Conservation (phyloP, 2,329 filamentous ascomycete genomes). For the Gremmenia infestans region DNA sequence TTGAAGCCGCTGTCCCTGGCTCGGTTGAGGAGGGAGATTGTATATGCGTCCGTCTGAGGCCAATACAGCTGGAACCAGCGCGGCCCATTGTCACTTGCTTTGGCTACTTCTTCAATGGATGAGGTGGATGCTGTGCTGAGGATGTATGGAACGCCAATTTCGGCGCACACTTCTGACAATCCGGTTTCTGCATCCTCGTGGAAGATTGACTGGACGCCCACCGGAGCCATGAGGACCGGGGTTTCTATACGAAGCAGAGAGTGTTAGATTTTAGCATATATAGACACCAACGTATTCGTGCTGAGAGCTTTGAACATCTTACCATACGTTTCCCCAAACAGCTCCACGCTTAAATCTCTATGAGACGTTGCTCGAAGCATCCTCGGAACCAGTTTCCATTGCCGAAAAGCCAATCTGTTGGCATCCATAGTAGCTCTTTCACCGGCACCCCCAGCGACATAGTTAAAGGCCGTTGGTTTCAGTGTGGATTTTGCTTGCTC, state of each 20-base stretch:
- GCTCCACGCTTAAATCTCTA: slow-evolving; percentile 45
- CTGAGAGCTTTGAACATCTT: slow-evolving; percentile 1
- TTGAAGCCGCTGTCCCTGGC: slow-evolving; percentile 58
- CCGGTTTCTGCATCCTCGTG: slow-evolving; percentile 62
- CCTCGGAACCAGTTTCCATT: slow-evolving; percentile 56
- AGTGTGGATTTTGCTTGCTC: slow-evolving; percentile 47
- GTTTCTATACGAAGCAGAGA: slow-evolving; percentile 7
- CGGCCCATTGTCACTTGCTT: slow-evolving; percentile 50
- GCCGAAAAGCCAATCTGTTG: slow-evolving; percentile 61
- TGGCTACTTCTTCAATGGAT: slow-evolving; percentile 62
- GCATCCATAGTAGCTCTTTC: slow-evolving; percentile 56
- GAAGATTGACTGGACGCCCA: slow-evolving; percentile 65
- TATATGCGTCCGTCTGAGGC: slow-evolving; percentile 62
- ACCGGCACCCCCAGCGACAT: slow-evolving; percentile 58
- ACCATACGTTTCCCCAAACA: slow-evolving; percentile 49
- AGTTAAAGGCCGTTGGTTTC: slow-evolving; percentile 47
- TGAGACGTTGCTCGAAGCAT: slow-evolving; percentile 53
- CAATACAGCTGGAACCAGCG: slow-evolving; percentile 76
- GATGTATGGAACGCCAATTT: slow-evolving; percentile 59
- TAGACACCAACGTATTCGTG: no score
- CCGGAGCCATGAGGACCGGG: slow-evolving; percentile 59
- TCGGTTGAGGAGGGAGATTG: slow-evolving; percentile 54
- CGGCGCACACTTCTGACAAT: slow-evolving; percentile 55
- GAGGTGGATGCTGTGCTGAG: slow-evolving; percentile 59
- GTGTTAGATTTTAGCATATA: background rate